Conservation (phyloP, 176 grass and related monocot species). For the Hordeum vulgare region DNA sequence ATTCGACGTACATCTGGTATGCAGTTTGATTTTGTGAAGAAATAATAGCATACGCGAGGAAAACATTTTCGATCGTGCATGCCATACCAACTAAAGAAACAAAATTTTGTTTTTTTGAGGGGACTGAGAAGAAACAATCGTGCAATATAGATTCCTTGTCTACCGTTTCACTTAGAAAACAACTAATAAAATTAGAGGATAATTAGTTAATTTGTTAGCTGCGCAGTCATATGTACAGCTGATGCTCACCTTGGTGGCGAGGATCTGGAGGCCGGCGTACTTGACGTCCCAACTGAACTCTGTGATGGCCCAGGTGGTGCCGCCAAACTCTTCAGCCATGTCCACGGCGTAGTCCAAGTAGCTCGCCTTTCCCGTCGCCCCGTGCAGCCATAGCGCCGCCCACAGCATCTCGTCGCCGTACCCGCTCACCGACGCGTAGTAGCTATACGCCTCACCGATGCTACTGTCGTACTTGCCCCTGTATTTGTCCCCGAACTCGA, state of each 20-base stretch:
- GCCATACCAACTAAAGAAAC: too few relatives aligned
- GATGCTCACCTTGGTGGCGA: constrained; percentile 28
- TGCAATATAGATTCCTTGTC: too few relatives aligned
- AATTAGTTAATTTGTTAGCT: too few relatives aligned
- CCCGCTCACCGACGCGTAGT: constrained; percentile 54
- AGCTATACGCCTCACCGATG: constrained; percentile 18
- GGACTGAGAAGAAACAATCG: too few relatives aligned
- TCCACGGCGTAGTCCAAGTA: constrained; percentile 42
- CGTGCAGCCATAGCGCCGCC: constrained; percentile 60
- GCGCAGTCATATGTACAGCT: not conserved
- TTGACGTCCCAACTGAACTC: constrained; percentile 77
- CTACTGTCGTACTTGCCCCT: constrained; percentile 44
- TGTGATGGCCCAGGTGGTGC: constrained; percentile 37
- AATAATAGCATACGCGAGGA: too few relatives aligned
- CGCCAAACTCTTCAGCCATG: constrained; percentile 39
- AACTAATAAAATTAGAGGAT: too few relatives aligned
- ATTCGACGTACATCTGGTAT: too few relatives aligned
- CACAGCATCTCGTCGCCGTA: constrained; percentile 65
- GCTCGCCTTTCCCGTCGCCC: constrained; percentile 11
- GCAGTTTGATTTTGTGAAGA: too few relatives aligned
- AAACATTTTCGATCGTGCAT: too few relatives aligned
- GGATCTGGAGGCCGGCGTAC: constrained; percentile 50
- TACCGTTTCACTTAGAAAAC: too few relatives aligned
- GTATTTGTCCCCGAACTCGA: constrained; percentile 40
- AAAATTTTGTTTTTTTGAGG: too few relatives aligned